Base-by-base conservation (phyloP, 2,329 filamentous ascomycete genomes). In the Epichloe amarillans region DNA sequence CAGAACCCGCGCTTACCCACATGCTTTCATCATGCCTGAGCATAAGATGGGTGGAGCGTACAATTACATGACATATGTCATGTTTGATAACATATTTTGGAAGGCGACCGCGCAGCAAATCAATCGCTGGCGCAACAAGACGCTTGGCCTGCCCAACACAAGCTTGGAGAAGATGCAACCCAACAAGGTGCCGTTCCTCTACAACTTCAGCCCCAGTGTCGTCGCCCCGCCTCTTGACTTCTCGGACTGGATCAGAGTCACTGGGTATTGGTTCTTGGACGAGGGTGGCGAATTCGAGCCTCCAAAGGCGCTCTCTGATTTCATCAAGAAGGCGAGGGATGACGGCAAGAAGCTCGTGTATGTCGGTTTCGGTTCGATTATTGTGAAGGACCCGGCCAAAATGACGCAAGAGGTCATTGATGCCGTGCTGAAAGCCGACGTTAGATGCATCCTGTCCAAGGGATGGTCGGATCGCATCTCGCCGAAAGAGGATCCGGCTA, bases 81-180 rank as follows among this genome's bases (percentile, higher is more conserved):
- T 96, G 76, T 96, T 98, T 62, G 93, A 98, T 67, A 91, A 86
- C 58, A 80, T 98, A 35, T 97, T 97, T 67, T 98, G 93, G 93
- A 89, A 88, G 62, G 85, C 88, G 6, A 96, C 90, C 17, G 84
- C 90, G 0, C 80, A 85, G 11, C 93, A 97, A 65, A 79, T 98
- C 62, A 98, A 98, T 66, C 77, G 82, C 50, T 98, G 93, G 93
- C 82, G 93, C 55, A 88, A 88, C 64, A 85, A 82, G 56, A 79
- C 83, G 23, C 76, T 98, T 5, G 80, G 82, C 0, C 71, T 98
- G 30, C 86, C 84, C 48, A 84, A 82, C 55, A 98, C 93, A 1
- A 88, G 73, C 52, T 72, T 95, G 42, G 86, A 93, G 63, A 95
- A 90, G 70, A 81, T 98, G 80, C 89, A 96, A 68, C 84, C 87